Base-by-base conservation (phyloP, 768 basidiomycete genomes). In the Sistotremastrum suecicum region DNA sequence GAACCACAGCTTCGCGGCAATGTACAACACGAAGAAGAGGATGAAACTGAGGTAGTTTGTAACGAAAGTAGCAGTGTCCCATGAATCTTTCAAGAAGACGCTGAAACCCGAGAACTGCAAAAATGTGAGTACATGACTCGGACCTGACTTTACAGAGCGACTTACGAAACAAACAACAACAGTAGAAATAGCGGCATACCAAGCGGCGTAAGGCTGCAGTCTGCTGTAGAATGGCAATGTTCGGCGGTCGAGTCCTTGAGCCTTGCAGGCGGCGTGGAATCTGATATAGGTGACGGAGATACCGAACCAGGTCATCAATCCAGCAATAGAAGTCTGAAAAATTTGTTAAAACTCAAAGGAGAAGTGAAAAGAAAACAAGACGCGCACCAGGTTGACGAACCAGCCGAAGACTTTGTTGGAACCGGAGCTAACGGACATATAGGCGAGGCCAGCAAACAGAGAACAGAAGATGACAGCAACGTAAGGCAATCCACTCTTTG, bases 211-310 rank as follows among this genome's bases (percentile, higher is more conserved):
- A 1, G 85, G 85, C 54, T 88, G 82, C 5, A 91, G 45, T 10
- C 54, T 62, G 10, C 80, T 76, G 6, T 62, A 57, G 62, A 76
- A 97, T 0, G 92, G 91, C 4, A 97, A 69, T 4, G 63, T 71
- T 9, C 45, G 63, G 40, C 92, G 73, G 56, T 83, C 72, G 54
- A 81, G 74, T 7, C 86, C 86, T 58, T 97, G 94, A 3, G 58
- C 75, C 58, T 81, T 80, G 65, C 83, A 56, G 48, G 90, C 94
- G n/a, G 69, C 60, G 60, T 88, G 72, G 72, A 95, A 97, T 41
- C 91, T 81, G 45, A 86, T 51, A 58, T 86, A 88, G 9, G 81
- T 82, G 44, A 87, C 35, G 45, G 66, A 70, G 58, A 90, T 89
- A 43, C 77, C 80, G 49, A 78, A 77, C 87, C 87, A 90, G 4